Evolutionary conservation across 2,329 filamentous ascomycete genomes (phyloP), one percentile per base, ranked within the genome.

Genomic region (Epichloe gansuensis): DNA sequence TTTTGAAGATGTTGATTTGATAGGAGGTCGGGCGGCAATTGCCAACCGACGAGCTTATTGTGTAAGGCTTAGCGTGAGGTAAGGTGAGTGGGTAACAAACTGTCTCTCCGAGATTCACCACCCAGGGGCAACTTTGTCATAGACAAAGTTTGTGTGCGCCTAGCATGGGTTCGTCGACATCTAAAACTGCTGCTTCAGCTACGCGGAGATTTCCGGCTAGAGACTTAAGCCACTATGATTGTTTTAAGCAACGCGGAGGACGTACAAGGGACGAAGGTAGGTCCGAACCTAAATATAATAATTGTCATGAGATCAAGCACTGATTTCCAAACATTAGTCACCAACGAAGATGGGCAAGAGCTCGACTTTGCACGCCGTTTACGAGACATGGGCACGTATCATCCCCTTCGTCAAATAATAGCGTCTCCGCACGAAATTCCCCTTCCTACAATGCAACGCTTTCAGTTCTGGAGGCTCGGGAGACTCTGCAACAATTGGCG

Each of bases 141-240:
- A 31, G 28, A 31, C 31, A 31, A 4, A 31, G 31, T 8, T 31
- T 3, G 31, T 31, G 31, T 11, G 31, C 31, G 31, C 31, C 7
- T 21, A 17, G 8, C 9, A 53, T 53, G 51, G 51, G 51, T 34
- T 53, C 51, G 4, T 49, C 34, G n/a, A 25, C 25, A n/a, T 53
- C 51, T 13, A 53, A 46, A 12, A 42, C 13, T 17, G 13, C 39
- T 37, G 17, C 39, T 1, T 13, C 15, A 31, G 15, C 15, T 13
- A 35, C 23, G 37, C 38, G 51, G 6, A 42, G 17, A 9, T 48
- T 25, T 11, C 51, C 34, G 11, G 6, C 15, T 31, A 38, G 21
- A 35, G 42, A 42, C 28, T 8, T 23, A 35, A 43, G 48, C 28
- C 39, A n/a, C 4, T 25, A 50, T 35, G 28, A 43, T 12, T 31